phyloP scores from a whole-genome alignment of 2,329 filamentous ascomycete species.

The Mariannaea elegans region DNA sequence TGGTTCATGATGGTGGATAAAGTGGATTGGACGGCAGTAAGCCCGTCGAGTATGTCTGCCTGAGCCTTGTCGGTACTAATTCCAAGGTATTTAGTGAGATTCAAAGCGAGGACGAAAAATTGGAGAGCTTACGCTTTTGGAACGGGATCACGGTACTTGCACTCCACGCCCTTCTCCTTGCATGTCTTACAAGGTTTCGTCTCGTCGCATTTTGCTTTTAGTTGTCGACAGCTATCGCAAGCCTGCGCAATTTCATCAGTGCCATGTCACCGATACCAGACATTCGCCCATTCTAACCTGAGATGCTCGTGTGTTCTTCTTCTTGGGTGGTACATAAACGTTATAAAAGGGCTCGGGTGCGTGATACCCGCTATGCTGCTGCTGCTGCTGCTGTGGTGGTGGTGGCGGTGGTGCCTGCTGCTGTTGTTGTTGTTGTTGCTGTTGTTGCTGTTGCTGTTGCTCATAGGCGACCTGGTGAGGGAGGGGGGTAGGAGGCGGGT shows the following conservation, averaged over 20 bases:
- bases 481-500: constrained; percentile 52
- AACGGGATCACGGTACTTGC: constrained; percentile 89
- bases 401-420: background rate
- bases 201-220: constrained; percentile 94
- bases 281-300: constrained; percentile 54
- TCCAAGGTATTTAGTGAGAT: constrained; percentile 19
- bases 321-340: constrained; percentile 58
- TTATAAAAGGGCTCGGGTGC: constrained; percentile 49
- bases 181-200: constrained; percentile 86
- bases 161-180: constrained; percentile 83
- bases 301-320: constrained; percentile 72
- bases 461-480: constrained; percentile 52
- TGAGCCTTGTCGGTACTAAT: constrained; percentile 67
- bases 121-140: constrained; percentile 79
- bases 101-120: background rate
- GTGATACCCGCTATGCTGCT: constrained; percentile 40
- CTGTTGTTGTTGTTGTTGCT: background rate
- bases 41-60: constrained; percentile 67
- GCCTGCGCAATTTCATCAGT: constrained; percentile 64
- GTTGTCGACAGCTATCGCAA: constrained; percentile 86
- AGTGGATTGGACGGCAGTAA: constrained; percentile 52
- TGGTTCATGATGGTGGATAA: constrained; percentile 49
- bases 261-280: background rate
- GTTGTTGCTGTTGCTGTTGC: constrained; percentile 3
- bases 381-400: background rate